phyloP scores from a whole-genome alignment of 2,329 filamentous ascomycete genomes.

The Cytospora chrysosperma region DNA sequence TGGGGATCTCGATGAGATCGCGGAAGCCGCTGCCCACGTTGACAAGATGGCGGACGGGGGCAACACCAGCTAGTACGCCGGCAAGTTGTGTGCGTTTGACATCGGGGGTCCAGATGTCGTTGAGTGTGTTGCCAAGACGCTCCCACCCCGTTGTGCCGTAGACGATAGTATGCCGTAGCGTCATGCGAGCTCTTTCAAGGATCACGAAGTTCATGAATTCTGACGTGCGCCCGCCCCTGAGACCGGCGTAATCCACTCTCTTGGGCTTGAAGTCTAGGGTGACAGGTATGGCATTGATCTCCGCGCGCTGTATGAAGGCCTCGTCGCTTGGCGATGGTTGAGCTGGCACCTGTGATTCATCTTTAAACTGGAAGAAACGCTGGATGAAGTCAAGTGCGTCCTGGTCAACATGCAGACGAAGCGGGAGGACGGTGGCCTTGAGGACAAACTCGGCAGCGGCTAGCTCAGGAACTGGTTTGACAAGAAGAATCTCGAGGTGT shows the following conservation, averaged over 20 bases:
- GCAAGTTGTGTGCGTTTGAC: constrained; percentile 87
- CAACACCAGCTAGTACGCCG: constrained; percentile 82
- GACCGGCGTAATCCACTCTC: constrained; percentile 89
- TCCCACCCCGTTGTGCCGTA: constrained; percentile 93
- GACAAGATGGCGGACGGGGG: constrained; percentile 84
- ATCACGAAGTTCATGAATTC: constrained; percentile 99
- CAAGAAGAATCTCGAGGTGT: constrained; percentile 82
- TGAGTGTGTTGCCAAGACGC: constrained; percentile 81
- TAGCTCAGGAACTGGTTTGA: constrained; percentile 79
- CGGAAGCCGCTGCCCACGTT: constrained; percentile 86
- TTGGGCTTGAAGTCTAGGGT: constrained; percentile 97
- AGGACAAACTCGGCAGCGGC: constrained; percentile 88
- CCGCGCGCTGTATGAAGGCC: constrained; percentile 86
- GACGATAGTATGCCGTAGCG: constrained; percentile 83
- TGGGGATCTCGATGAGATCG: constrained; percentile 84
- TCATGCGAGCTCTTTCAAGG: constrained; percentile 83
- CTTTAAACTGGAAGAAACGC: constrained; percentile 97
- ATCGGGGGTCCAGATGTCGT: constrained; percentile 96
- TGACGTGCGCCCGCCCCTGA: constrained; percentile 89
- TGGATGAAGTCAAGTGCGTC: constrained; percentile 97
- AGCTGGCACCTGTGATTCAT: constrained; percentile 58
- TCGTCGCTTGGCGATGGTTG: constrained; percentile 65
- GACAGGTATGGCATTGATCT: constrained; percentile 79
- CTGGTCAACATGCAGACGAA: constrained; percentile 93
- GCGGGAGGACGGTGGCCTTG: constrained; percentile 73